These are phyloP conservation scores for Dactylonectria estremocensis DNA, from an alignment of 2,329 filamentous ascomycete species.

Conservation along the genomic window DNA sequence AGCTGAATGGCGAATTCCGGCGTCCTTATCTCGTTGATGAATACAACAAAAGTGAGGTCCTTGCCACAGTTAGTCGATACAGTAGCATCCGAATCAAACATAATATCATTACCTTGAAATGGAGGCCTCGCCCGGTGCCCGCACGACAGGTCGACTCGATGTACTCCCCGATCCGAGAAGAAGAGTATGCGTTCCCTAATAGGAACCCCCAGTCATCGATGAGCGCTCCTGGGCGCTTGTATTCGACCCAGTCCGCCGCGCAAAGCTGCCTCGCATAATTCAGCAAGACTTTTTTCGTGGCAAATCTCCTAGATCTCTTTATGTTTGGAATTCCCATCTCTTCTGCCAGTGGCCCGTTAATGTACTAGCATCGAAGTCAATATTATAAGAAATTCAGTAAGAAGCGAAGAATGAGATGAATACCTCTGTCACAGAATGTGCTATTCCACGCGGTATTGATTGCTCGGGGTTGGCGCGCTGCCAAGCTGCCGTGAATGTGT, in stretches of 20 bases:
- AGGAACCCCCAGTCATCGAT: neutral
- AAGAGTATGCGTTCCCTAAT: conserved; percentile 4
- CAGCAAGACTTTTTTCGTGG: conserved; percentile 3
- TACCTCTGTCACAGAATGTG: neutral
- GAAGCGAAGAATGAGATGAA: neutral
- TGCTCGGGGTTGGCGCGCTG: neutral
- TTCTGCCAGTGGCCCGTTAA: neutral
- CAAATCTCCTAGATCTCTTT: conserved; percentile 4
- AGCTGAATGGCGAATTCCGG: conserved; percentile 7
- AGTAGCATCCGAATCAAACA: neutral
- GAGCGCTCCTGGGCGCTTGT: conserved; percentile 2
- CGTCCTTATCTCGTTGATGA: neutral
- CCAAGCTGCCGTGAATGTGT: too few relatives aligned
- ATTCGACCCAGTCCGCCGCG: conserved; percentile 2
- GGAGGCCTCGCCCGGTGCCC: neutral
- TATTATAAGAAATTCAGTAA: neutral
- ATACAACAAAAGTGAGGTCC: conserved; percentile 10
- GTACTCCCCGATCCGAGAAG: neutral
- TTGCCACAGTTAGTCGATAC: neutral
- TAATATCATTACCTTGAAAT: conserved; percentile 19
- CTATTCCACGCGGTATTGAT: neutral
- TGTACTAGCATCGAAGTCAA: conserved; percentile 2
- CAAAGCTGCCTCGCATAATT: conserved; percentile 7
- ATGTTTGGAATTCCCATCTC: conserved; percentile 2
- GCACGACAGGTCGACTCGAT: neutral